Percentiles rank a stretch among this genome's conserved stretches.
Evolutionary conservation across 176 grass and related monocot species (phyloP).

Genomic region (Triticum monococcum): DNA sequence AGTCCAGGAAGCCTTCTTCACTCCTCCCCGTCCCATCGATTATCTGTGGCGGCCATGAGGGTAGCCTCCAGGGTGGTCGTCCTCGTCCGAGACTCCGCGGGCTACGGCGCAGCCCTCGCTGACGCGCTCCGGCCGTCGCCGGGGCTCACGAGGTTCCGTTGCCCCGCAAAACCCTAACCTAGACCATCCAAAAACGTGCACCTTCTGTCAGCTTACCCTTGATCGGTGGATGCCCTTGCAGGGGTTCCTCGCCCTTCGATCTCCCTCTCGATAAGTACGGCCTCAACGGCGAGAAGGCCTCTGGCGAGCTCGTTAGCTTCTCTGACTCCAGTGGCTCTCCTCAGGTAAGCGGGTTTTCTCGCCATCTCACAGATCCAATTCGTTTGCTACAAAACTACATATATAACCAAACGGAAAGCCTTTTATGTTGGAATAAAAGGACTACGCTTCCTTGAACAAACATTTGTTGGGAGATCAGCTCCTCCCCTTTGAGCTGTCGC

Average conservation of each 20-base stretch:
- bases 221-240: slow-evolving; percentile 32
- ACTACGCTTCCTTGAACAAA: not conserved
- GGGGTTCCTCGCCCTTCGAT: slow-evolving; percentile 53
- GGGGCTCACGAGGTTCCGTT: slow-evolving; percentile 54
- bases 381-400: not conserved
- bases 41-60: slow-evolving; percentile 44
- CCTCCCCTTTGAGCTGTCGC: not conserved
- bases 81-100: slow-evolving; percentile 52
- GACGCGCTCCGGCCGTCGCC: slow-evolving; percentile 40
- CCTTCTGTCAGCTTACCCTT: not conserved
- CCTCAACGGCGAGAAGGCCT: slow-evolving; percentile 36
- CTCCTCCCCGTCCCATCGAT: not conserved
- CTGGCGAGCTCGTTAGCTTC: slow-evolving; percentile 65
- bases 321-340: slow-evolving; percentile 50
- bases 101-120: slow-evolving; percentile 58
- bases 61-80: slow-evolving; percentile 54
- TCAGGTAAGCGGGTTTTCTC: slow-evolving; percentile 40
- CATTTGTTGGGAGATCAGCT: not conserved
- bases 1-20: not conserved
- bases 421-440: not conserved
- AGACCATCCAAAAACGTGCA: not conserved
- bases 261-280: slow-evolving; percentile 59
- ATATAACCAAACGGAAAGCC: not conserved
- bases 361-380: not conserved
- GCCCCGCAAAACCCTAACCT: slow-evolving; percentile 27